Evolutionary conservation across 495 filamentous ascomycete species (phyloP).

Genomic region (Aspergillus olivimuriae): DNA sequence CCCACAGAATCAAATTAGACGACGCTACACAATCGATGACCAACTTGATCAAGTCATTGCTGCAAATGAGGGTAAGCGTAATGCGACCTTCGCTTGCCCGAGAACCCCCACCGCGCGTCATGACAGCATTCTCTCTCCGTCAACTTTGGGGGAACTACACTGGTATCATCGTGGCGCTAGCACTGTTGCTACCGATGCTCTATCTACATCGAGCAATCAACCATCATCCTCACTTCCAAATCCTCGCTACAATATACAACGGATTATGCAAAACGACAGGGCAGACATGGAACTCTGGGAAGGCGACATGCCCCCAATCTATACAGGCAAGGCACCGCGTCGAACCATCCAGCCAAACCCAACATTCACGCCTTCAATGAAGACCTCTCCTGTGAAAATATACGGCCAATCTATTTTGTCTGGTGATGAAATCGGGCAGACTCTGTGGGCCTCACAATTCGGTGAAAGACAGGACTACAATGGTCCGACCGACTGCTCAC

Average conservation of each 20-base stretch:
- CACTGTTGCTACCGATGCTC: neutral
- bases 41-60: conserved; percentile 9
- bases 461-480: too few species aligned
- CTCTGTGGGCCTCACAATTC: too few species aligned
- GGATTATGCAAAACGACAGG: neutral
- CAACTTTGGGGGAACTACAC: neutral
- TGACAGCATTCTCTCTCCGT: neutral
- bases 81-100: neutral
- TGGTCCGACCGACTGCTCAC: too few species aligned
- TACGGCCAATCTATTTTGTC: conserved; percentile 11
- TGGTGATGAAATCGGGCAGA: neutral
- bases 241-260: conserved; percentile 1
- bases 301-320: neutral
- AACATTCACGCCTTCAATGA: neutral
- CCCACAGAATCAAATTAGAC: neutral
- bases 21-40: conserved; percentile 16
- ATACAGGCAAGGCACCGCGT: neutral
- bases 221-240: conserved; percentile 16
- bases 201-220: conserved; percentile 2
- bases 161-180: neutral
- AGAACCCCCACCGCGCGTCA: neutral
- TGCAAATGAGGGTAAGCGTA: conserved; percentile 7
- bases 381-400: conserved; percentile 8
- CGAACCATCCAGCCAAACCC: too few species aligned
- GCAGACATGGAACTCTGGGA: neutral